Percentiles rank a stretch among this genome's conserved stretches.
phyloP scores from a whole-genome alignment of 371 early-diverging fungal genomes.

The Mortierella polycephala region DNA sequence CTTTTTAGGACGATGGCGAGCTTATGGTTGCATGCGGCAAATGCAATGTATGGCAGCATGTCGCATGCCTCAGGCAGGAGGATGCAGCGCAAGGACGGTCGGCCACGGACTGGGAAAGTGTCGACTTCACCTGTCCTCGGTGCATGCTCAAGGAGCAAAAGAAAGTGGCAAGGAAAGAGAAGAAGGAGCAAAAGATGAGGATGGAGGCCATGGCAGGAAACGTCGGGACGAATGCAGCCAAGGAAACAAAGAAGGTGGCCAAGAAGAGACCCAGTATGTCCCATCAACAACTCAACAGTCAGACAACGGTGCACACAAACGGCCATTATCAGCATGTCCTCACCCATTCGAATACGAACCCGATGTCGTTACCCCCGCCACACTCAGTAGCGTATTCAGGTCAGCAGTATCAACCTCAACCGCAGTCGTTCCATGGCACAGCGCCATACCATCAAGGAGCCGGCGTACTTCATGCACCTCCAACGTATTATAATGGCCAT shows the following conservation, averaged over 20 bases:
- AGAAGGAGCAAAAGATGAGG: conserved; percentile 32
- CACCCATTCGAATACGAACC: not conserved
- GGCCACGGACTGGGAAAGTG: conserved; percentile 51
- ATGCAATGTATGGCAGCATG: conserved; percentile 80
- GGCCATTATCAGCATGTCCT: conserved; percentile 15
- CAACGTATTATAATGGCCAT: conserved; percentile 25
- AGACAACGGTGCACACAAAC: not conserved
- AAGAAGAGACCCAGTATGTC: conserved; percentile 6
- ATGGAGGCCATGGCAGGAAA: conserved; percentile 22
- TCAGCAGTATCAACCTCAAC: conserved; percentile 10
- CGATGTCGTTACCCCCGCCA: not conserved
- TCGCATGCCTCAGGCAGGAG: conserved; percentile 67
- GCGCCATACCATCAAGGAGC: conserved; percentile 7
- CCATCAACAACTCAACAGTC: not conserved
- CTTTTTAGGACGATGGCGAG: conserved; percentile 73
- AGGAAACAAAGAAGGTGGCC: conserved; percentile 4
- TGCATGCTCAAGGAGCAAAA: conserved; percentile 53
- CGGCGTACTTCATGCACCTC: conserved; percentile 5
- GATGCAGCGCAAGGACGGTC: conserved; percentile 51
- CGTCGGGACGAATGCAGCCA: not conserved
- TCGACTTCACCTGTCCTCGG: conserved; percentile 58
- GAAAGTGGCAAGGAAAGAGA: conserved; percentile 23
- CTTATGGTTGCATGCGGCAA: conserved; percentile 78
- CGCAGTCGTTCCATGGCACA: conserved; percentile 7
- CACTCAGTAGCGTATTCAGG: conserved; percentile 6